phyloP scores from a whole-genome alignment of 2,329 filamentous ascomycete genomes.

The Cercospora canescens region DNA sequence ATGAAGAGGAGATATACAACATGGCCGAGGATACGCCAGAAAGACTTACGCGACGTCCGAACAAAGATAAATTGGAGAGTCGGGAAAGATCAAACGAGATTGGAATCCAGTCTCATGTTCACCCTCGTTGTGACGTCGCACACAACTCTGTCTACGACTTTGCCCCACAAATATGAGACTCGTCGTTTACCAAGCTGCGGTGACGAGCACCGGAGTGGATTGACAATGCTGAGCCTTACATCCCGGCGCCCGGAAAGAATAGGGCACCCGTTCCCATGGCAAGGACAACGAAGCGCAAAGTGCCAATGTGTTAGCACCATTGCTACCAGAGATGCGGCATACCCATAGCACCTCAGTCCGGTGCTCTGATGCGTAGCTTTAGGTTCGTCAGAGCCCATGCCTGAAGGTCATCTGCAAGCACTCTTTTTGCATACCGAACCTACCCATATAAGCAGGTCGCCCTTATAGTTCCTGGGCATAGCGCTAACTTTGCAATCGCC shows the following conservation, averaged over 20 bases:
- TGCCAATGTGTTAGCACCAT: not conserved
- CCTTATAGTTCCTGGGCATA: not conserved
- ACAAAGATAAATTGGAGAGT: not conserved
- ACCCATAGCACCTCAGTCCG: not conserved
- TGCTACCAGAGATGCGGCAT: not conserved
- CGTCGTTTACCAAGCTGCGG: not conserved
- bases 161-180: not conserved
- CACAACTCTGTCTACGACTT: not conserved
- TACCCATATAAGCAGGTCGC: not conserved
- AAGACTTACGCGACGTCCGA: too few species aligned
- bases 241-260: not conserved
- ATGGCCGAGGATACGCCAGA: not conserved
- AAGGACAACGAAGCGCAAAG: not conserved
- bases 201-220: not conserved
- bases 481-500: not conserved
- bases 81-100: not conserved
- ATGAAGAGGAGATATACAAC: not conserved
- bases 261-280: not conserved
- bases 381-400: not conserved
- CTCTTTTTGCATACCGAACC: not conserved
- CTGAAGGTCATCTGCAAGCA: not conserved
- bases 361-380: not conserved
- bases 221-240: not conserved
- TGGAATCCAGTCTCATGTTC: not conserved
- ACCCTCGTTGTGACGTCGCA: not conserved